Percentiles rank a stretch among this genome's conserved stretches.
Evolutionary conservation across 441 rosid species (phyloP).

Genomic region (Kokia cookei): DNA sequence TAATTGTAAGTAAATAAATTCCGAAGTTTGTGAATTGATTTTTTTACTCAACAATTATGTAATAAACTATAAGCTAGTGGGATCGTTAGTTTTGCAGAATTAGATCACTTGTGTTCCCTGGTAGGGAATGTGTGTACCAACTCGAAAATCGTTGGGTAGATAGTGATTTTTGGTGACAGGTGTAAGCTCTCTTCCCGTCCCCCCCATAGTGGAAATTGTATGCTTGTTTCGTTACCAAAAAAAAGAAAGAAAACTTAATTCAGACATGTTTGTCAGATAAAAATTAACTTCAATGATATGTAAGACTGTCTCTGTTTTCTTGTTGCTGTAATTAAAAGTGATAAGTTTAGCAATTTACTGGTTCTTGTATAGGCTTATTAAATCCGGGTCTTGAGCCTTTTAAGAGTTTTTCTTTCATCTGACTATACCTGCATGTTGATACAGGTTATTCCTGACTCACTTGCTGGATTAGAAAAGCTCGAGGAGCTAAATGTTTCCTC

Average conservation of each 20-base stretch:
- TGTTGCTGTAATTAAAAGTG: not conserved
- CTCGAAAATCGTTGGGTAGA: no score
- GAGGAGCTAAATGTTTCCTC: slow-evolving; percentile 72
- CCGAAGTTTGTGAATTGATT: no score
- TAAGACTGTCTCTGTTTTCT: not conserved
- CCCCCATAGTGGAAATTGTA: no score
- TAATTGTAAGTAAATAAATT: no score
- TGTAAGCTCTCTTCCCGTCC: no score
- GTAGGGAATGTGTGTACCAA: no score
- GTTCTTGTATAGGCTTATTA: not conserved
- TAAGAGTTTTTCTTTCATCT: not conserved
- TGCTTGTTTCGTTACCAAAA: no score
- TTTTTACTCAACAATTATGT: no score
- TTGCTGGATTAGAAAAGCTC: slow-evolving; percentile 59
- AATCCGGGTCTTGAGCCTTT: not conserved
- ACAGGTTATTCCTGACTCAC: slow-evolving; percentile 79
- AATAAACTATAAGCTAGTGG: no score
- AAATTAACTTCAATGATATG: not conserved
- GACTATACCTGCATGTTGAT: slow-evolving; percentile 10
- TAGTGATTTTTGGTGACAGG: no score
- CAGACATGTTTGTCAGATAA: not conserved
- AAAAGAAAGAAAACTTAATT: not conserved
- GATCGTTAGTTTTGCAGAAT: no score
- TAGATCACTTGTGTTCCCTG: no score
- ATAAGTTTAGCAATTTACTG: not conserved